A percentile compares a stretch with the other conserved stretches of the same genome.
These are phyloP conservation scores for Vaucheria bursata DNA, from an alignment of 352 stramenopile genomes.

Conservation along the genomic window DNA sequence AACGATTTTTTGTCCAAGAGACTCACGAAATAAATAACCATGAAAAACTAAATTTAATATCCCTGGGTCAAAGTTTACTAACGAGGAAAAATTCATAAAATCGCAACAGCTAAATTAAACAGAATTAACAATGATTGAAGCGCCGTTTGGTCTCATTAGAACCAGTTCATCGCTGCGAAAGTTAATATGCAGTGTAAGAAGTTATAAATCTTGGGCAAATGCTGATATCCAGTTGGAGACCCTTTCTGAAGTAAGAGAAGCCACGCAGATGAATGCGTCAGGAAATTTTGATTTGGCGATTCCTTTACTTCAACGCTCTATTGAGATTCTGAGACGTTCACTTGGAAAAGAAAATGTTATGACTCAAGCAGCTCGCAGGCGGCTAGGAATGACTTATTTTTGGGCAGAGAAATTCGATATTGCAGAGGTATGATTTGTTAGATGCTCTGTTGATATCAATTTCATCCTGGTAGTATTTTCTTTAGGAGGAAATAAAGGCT, in stretches of 20 bases:
- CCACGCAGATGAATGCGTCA: not conserved
- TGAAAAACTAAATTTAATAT: too few species aligned
- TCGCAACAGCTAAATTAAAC: too few species aligned
- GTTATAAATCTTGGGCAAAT: not conserved
- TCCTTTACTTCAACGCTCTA: not conserved
- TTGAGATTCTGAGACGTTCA: not conserved
- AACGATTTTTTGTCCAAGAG: too few species aligned
- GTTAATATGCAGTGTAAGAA: too few species aligned
- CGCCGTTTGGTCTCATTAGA: too few species aligned
- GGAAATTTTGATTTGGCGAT: not conserved
- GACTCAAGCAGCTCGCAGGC: not conserved
- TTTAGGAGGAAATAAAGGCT: not conserved
- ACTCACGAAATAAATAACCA: too few species aligned
- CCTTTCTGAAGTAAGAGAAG: not conserved
- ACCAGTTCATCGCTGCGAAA: too few species aligned
- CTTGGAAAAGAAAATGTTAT: not conserved
- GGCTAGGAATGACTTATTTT: not conserved
- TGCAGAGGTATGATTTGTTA: not conserved
- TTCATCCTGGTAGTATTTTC: not conserved
- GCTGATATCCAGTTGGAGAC: slow-evolving; percentile 2
- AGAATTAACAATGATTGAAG: too few species aligned
- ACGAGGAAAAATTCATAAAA: too few species aligned
- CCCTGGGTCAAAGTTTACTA: too few species aligned
- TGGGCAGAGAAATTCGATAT: not conserved
- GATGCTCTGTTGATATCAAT: not conserved